Percentiles rank a stretch among this genome's conserved stretches.
phyloP scores from a whole-genome alignment of 192 early-diverging fungal genomes.

The Chytriomyces confervae region DNA sequence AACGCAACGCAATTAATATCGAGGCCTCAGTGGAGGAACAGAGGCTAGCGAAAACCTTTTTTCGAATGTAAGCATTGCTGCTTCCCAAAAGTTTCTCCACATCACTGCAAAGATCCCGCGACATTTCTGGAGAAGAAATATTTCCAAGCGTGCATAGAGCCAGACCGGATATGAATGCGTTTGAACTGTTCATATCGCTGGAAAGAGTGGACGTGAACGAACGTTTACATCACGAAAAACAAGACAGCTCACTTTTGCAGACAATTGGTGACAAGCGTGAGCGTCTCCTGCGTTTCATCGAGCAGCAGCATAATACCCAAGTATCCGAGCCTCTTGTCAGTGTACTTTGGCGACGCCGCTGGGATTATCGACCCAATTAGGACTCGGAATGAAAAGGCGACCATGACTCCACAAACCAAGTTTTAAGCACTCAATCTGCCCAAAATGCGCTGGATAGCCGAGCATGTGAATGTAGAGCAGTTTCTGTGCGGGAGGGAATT shows the following conservation, averaged over 20 bases:
- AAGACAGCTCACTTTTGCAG: slow-evolving; percentile 83
- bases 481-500: slow-evolving; percentile 62
- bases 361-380: neutral
- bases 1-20: slow-evolving; percentile 18
- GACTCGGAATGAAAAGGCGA: neutral
- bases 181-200: slow-evolving; percentile 92
- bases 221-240: neutral
- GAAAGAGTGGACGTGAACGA: neutral
- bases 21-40: neutral
- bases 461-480: slow-evolving; percentile 98
- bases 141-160: slow-evolving; percentile 95
- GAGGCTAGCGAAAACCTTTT: slow-evolving; percentile 70
- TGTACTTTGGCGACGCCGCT: slow-evolving; percentile 88
- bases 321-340: slow-evolving; percentile 97
- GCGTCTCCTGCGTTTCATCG: slow-evolving; percentile 95
- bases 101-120: slow-evolving; percentile 90
- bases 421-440: slow-evolving; percentile 99
- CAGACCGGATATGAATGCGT: slow-evolving; percentile 94
- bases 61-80: slow-evolving; percentile 91
- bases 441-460: slow-evolving; percentile 98
- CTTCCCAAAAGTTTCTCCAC: slow-evolving; percentile 92
- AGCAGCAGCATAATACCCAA: slow-evolving; percentile 95
- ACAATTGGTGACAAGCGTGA: slow-evolving; percentile 98
- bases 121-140: slow-evolving; percentile 93
- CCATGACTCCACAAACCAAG: slow-evolving; percentile 56